Evolutionary conservation across 208 protist species (phyloP).

Genomic region (Wallacemonas sp.): DNA sequence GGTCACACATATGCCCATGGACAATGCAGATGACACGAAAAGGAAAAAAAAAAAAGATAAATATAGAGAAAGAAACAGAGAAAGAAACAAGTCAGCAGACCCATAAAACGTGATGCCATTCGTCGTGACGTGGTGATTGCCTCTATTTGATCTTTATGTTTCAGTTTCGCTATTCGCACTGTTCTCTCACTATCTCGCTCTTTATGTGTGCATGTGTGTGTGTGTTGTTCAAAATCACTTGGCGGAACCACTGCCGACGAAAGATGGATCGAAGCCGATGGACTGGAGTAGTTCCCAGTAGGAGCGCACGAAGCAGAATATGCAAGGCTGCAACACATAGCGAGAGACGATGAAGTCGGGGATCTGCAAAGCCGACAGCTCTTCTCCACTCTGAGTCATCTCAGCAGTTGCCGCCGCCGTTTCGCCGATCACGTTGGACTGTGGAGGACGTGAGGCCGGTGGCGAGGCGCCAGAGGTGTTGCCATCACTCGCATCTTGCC

Average conservation of each 20-base stretch:
- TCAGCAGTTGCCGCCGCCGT: background rate
- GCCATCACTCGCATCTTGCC: too few species aligned
- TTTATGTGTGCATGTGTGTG: too few species aligned
- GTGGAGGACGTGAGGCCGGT: too few species aligned
- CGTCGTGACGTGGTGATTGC: too few species aligned
- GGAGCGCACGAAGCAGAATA: slow-evolving; percentile 46
- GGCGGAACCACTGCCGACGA: slow-evolving; percentile 14
- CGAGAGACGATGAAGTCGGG: slow-evolving; percentile 45
- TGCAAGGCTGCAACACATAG: slow-evolving; percentile 42
- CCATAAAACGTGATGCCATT: too few species aligned
- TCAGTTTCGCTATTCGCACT: background rate
- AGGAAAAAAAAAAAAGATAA: background rate
- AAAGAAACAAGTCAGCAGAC: slow-evolving; percentile 3
- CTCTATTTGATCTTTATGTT: background rate
- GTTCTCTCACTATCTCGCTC: slow-evolving; percentile 8
- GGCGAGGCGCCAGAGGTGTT: too few species aligned
- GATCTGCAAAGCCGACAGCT: background rate
- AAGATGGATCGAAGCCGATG: slow-evolving; percentile 36
- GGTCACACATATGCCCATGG: too few species aligned
- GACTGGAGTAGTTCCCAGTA: slow-evolving; percentile 59
- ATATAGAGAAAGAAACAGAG: background rate
- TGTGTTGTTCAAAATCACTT: background rate
- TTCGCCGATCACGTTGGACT: too few species aligned
- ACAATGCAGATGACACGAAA: background rate
- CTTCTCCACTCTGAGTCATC: background rate